Base-by-base conservation (phyloP, 139 green algal species). In the Pleodorina starrii region DNA sequence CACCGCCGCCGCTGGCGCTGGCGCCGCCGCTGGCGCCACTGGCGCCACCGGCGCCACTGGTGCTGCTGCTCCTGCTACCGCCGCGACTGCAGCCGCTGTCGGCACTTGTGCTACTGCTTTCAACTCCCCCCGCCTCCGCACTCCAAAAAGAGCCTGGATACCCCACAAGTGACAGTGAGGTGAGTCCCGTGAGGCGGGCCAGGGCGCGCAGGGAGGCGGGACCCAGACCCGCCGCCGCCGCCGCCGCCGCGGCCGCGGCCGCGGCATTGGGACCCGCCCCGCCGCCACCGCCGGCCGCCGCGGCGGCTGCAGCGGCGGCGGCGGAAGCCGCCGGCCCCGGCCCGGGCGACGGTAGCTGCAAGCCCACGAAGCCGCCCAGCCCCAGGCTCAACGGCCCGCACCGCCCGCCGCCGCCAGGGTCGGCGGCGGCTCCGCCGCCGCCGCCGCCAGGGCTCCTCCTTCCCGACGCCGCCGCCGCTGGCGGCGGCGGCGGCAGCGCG, bases 141-240 rank as follows among this genome's bases (percentile, higher is more conserved):
- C 35, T 2, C 35, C 60, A 51, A 42, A 87, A 78, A 17, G 54
- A n/a, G 0, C 51, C 80, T 3, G 0, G 25, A 48, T 87, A 74
- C 5, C 57, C 43, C 19, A 72, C 57, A 48, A 92, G 32, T 3
- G 66, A 84, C 42, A 92, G 76, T 0, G 44, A 40, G 11, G 73
- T 83, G 11, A 92, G 75, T 2, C n/a, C 29, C 7, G 48, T 84
- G 7, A 94, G 82, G 27, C 66, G 57, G 0, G 36, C 79, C 3
- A 91, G 44, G 0, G 59, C 57, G 27, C 75, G 50, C 32, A 86
- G 80, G 12, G 75, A 48, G 23, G 14, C 29, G 50, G 72, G 63
- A 0, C 60, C 80, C 43, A 77, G 54, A 27, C 60, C 60, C 27
- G 43, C 42, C 54, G 54, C 4, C 36, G 9, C 11, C 23, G 5